Evolutionary conservation across 495 filamentous ascomycete genomes (phyloP).

Genomic region (Clavariopsis aquatica): DNA sequence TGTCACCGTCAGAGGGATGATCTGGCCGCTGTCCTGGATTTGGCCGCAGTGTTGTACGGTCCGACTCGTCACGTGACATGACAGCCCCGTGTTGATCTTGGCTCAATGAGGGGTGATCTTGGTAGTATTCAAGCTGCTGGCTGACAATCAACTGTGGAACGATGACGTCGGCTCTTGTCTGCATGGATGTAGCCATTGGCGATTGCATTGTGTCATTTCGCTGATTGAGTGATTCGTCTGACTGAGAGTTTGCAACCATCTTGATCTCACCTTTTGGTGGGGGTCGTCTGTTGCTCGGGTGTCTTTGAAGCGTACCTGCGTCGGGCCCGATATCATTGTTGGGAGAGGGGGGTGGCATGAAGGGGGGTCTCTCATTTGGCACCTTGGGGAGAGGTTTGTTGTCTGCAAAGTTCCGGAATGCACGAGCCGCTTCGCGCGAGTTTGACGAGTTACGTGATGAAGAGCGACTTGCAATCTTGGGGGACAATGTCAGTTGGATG

Average conservation of each 20-base stretch:
- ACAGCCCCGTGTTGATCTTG: not conserved
- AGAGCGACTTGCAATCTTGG: constrained; percentile 38
- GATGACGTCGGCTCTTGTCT: constrained; percentile 1
- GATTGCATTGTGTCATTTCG: not conserved
- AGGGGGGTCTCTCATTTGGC: constrained; percentile 30
- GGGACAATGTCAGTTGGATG: constrained; percentile 15
- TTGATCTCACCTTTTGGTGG: not conserved
- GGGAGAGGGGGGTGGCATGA: constrained; percentile 9
- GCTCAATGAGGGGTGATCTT: not conserved
- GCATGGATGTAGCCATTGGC: not conserved
- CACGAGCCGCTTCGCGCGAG: constrained; percentile 29
- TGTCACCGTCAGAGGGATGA: constrained; percentile 9
- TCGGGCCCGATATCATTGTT: constrained; percentile 9
- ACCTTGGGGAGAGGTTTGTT: constrained; percentile 39
- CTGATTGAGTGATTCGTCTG: constrained; percentile 11
- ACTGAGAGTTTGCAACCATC: constrained; percentile 10
- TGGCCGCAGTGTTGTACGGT: not conserved
- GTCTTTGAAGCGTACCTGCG: not conserved
- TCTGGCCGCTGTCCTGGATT: not conserved
- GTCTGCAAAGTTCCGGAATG: constrained; percentile 25
- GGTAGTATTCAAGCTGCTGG: not conserved
- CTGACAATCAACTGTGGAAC: not conserved
- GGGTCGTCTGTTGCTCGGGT: constrained; percentile 2
- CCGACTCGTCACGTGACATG: constrained; percentile 10
- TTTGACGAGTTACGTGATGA: constrained; percentile 36